A percentile compares a stretch with the other conserved stretches of the same genome.
These are phyloP conservation scores for Dictyostelium firmibasis DNA, from an alignment of 78 protist species.

Conservation along the genomic window DNA sequence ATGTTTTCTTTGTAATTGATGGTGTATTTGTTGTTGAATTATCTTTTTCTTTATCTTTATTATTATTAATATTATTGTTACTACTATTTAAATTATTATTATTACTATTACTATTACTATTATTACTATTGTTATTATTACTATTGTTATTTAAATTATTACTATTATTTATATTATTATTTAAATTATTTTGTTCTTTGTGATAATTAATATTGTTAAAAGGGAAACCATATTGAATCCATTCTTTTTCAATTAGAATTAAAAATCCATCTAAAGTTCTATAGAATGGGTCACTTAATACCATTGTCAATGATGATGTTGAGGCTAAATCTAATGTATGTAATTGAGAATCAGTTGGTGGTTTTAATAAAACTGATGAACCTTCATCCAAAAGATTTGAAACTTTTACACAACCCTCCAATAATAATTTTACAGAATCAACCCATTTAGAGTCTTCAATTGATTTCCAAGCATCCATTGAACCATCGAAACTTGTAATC, in stretches of 20 bases:
- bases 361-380: slow-evolving; percentile 31
- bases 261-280: slow-evolving; percentile 92
- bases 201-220: slow-evolving; percentile 8
- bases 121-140: not conserved
- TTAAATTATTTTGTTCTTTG: not conserved
- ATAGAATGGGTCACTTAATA: slow-evolving; percentile 93
- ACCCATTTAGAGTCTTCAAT: slow-evolving; percentile 49
- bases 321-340: slow-evolving; percentile 71
- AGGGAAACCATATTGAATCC: slow-evolving; percentile 91
- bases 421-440: not conserved
- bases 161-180: not conserved
- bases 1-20: not conserved
- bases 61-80: not conserved
- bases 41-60: not conserved
- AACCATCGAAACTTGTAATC: slow-evolving; percentile 52
- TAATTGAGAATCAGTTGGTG: not conserved
- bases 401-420: slow-evolving; percentile 41
- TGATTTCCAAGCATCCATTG: slow-evolving; percentile 55
- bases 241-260: slow-evolving; percentile 94
- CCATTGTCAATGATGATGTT: slow-evolving; percentile 77
- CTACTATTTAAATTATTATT: not conserved
- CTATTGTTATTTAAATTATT: not conserved
- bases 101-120: not conserved
- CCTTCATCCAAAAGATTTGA: slow-evolving; percentile 23
- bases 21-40: not conserved